Percentiles rank a stretch among this genome's conserved stretches.
Evolutionary conservation across 441 rosid species (phyloP).

Genomic region (Jatropha podagrica): DNA sequence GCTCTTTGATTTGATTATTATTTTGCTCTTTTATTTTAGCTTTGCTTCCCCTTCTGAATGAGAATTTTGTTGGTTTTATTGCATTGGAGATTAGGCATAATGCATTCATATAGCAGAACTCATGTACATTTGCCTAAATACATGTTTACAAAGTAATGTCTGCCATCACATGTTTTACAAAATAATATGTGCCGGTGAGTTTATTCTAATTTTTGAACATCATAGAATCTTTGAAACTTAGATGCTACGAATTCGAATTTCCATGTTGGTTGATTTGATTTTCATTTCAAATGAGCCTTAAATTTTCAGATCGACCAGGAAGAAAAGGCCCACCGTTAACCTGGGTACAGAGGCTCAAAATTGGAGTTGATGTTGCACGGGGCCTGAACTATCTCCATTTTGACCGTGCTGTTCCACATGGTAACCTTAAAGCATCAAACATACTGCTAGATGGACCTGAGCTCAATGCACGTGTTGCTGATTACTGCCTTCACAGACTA

Average conservation of each 20-base stretch:
- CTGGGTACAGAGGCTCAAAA: conserved; percentile 89
- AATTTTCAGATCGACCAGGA: conserved; percentile 84
- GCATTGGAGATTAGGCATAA: neutral
- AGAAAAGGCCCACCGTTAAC: conserved; percentile 75
- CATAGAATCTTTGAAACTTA: neutral
- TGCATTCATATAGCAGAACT: neutral
- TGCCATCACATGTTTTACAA: neutral
- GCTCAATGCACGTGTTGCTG: conserved; percentile 90
- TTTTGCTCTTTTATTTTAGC: neutral
- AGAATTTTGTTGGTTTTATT: neutral
- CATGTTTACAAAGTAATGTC: too few species aligned
- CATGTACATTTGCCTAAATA: neutral
- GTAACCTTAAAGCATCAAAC: conserved; percentile 89
- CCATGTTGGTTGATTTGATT: neutral
- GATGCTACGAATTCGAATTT: neutral
- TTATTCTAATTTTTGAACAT: neutral
- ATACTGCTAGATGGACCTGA: conserved; percentile 81
- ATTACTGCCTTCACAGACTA: conserved; percentile 92
- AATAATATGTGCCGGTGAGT: neutral
- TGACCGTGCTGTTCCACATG: conserved; percentile 93
- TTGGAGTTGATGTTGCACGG: conserved; percentile 92
- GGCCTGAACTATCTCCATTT: conserved; percentile 99
- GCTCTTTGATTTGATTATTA: neutral
- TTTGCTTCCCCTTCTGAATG: neutral
- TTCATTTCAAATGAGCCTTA: conserved; percentile 15